These are phyloP conservation scores for Salvia hispanica DNA, from an alignment of 257 asterid species.

Conservation along the genomic window DNA sequence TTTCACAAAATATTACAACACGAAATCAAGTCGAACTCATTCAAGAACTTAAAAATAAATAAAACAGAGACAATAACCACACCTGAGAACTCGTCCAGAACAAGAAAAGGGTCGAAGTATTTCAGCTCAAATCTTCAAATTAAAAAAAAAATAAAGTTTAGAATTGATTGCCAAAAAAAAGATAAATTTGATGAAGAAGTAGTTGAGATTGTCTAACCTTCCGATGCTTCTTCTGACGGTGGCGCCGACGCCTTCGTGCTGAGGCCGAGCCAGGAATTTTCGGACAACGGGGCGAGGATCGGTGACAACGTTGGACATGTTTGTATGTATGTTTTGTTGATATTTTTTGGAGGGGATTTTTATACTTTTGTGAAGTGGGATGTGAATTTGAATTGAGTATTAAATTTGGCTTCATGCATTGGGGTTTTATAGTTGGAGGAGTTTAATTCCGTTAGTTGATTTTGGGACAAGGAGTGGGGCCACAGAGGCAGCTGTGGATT, in stretches of 20 bases:
- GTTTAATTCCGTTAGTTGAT: conserved; percentile 4
- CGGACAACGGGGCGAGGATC: conserved; percentile 66
- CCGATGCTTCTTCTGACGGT: conserved; percentile 92
- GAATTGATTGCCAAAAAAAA: too few species aligned
- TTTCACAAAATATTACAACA: not conserved
- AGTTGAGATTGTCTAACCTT: conserved; percentile 38
- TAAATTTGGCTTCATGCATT: not conserved
- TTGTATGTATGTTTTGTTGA: not conserved
- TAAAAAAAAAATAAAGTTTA: not conserved
- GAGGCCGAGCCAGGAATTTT: conserved; percentile 80
- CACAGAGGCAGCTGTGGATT: conserved; percentile 1
- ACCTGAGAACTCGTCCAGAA: conserved; percentile 89
- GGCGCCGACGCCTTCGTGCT: conserved; percentile 88
- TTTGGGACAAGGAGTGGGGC: not conserved
- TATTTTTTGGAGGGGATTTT: too few species aligned
- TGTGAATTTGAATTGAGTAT: not conserved
- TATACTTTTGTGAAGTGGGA: not conserved
- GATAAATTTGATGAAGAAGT: not conserved
- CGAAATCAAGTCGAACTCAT: not conserved
- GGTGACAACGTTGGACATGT: conserved; percentile 48
- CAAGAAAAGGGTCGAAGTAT: conserved; percentile 84
- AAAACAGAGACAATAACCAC: conserved; percentile 17
- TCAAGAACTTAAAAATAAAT: not conserved
- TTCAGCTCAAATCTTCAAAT: conserved; percentile 69
- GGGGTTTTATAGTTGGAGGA: not conserved